Conservation (phyloP, 768 basidiomycete genomes). For the Auriscalpium orientale region DNA sequence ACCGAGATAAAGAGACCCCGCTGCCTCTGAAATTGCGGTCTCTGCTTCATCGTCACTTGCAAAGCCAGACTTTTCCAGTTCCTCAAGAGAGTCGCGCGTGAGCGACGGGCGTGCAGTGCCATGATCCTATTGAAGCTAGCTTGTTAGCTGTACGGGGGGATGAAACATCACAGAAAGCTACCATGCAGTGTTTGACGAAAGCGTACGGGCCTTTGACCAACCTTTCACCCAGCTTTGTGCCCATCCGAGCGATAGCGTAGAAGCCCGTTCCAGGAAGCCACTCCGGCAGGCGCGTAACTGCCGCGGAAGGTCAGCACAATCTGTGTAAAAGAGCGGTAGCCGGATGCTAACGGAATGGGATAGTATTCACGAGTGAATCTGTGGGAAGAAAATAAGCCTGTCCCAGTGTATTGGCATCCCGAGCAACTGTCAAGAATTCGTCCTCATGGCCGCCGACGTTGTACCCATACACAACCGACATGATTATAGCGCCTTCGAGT, state of each 20-base stretch:
- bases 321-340: neutral
- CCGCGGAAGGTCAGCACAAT: neutral
- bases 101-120: neutral
- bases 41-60: neutral
- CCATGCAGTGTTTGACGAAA: neutral
- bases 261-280: neutral
- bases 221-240: neutral
- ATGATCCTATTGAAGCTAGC: neutral
- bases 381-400: neutral
- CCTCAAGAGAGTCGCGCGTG: neutral
- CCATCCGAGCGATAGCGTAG: neutral
- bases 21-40: neutral
- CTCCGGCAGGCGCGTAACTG: neutral
- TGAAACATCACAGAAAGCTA: neutral
- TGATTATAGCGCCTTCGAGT: neutral
- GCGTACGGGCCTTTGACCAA: neutral
- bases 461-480: neutral
- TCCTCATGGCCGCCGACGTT: neutral
- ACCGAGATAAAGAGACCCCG: neutral
- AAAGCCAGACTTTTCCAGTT: neutral
- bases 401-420: neutral
- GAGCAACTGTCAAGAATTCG: neutral
- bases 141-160: neutral
- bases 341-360: neutral
- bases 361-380: neutral